Evolutionary conservation across 2,329 filamentous ascomycete species (phyloP), one percentile per base, ranked within the genome.

Genomic region (Cytospora mali): DNA sequence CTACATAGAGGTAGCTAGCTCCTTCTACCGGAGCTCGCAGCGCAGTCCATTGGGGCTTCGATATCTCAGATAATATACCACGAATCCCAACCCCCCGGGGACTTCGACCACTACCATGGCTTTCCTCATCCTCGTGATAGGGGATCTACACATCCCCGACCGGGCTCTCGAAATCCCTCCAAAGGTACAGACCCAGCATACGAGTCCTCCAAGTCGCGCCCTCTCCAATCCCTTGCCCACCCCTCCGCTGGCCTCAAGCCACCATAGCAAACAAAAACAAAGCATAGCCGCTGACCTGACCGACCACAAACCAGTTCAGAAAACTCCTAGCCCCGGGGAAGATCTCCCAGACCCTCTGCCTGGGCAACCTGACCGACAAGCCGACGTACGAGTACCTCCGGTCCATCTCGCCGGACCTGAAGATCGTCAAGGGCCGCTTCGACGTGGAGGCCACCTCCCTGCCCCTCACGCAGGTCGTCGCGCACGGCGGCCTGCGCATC

Each of bases 81-180:
- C 33, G 33, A 35, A 16, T 35, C 33, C 33, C 33, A 14, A n/a
- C n/a, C 33, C 33, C 31, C 33, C 33, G 33, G 33, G 13, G 18
- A 46, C 10, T 52, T n/a, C 57, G 28, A 27, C 59, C 62, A 58
- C 62, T 71, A 89, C 87, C 82, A 92, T 94, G 81, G 92, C 92
- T 68, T 92, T 94, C 78, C 84, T 97, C 69, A 93, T 96, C 74
- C 86, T 97, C 74, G 92, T 95, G 73, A 92, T 97, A 70, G 92
- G 92, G 75, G 93, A 97, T 80, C 86, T 97, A 60, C 93, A 96
- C 80, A 96, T 97, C 78, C 93, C 93, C 71, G 93, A 97, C 77
- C 85, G 93, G 75, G 93, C 92, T 70, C 88, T 95, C 68, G 93
- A 96, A 76, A 93, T 97, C 72, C 93, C 93, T 64, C 84, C 89